Base-by-base conservation (phyloP, 495 filamentous ascomycete species). In the Pyrenula massariospora region DNA sequence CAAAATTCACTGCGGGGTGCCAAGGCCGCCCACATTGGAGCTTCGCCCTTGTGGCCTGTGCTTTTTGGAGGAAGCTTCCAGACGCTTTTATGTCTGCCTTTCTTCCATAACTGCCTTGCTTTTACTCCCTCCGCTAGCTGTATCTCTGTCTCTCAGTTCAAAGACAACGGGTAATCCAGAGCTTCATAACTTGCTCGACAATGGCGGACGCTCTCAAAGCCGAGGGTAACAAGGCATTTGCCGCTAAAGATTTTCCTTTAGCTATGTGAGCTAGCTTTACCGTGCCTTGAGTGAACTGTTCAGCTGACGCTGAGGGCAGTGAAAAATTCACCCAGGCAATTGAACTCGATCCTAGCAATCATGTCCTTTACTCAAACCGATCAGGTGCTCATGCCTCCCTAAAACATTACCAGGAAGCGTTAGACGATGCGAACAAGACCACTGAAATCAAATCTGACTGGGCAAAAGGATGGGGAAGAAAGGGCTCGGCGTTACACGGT, bases 301-400 rank as follows among this genome's bases (percentile, higher is more conserved):
- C 50, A 22, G 50, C 12, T 23, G 15, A 25, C 52, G 22, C n/a
- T 23, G 48, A 62, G 21, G 50, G 52, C 53, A 96, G 91, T 68
- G 86, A 90, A 57, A 91, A 95, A 66, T 98, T 98, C 74, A 84
- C 90, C 53, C 76, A 96, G 74, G 93, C 94, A 50, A 95, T 98
- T 64, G 84, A 80, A n/a, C 71, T 95, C 62, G 88, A 95, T 52
- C 82, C 93, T 21, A 67, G 68, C 58, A 97, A 98, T 70, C 93
- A 98, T 71, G 88, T 98, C 58, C 84, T 98, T 54, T 97, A 93
- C 78, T 96, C 92, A 62, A 98, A 98, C 73, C 85, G 93, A 56
- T 97, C 94, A 10, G 93, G 89, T 53, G 90, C 93, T n/a, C 95
- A 93, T 66, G 84, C 90, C 22, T 96, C 94, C 10, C 87, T 92